Conservation (phyloP, 2,329 filamentous ascomycete species). For the Zasmidium angulare region DNA sequence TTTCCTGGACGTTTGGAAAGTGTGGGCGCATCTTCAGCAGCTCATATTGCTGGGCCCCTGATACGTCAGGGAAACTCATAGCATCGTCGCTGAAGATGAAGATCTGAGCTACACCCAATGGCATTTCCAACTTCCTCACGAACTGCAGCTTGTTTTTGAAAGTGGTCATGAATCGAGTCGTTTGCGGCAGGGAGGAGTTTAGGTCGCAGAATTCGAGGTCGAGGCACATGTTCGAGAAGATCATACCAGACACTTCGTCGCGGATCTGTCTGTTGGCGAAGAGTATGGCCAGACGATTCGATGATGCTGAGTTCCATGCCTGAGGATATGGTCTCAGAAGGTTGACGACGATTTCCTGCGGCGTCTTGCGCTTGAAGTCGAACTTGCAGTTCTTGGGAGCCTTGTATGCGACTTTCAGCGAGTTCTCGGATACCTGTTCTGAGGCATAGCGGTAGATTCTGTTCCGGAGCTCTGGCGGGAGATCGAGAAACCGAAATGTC, state of each 20-base stretch:
- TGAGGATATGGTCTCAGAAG: not conserved
- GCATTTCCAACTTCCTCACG: not conserved
- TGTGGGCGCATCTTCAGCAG: not conserved
- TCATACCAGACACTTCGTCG: not conserved
- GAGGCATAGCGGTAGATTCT: not conserved
- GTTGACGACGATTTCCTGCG: not conserved
- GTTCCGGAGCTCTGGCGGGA: not conserved
- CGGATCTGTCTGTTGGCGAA: not conserved
- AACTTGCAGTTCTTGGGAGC: not conserved
- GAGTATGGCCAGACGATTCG: not conserved
- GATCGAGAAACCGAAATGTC: not conserved
- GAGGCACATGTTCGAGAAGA: not conserved
- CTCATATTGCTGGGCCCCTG: not conserved
- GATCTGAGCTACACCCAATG: not conserved
- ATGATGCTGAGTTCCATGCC: not conserved
- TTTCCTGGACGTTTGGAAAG: not conserved
- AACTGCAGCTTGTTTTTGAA: not conserved
- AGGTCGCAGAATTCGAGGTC: not conserved
- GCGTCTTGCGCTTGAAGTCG: not conserved
- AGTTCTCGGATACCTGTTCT: not conserved
- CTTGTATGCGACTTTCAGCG: not conserved
- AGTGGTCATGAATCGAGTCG: not conserved
- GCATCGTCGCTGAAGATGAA: too few relatives aligned
- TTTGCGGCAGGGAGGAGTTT: not conserved
- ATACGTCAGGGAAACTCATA: not conserved